phyloP scores from a whole-genome alignment of 2,329 filamentous ascomycete species.

The Cladorrhinum sp. region DNA sequence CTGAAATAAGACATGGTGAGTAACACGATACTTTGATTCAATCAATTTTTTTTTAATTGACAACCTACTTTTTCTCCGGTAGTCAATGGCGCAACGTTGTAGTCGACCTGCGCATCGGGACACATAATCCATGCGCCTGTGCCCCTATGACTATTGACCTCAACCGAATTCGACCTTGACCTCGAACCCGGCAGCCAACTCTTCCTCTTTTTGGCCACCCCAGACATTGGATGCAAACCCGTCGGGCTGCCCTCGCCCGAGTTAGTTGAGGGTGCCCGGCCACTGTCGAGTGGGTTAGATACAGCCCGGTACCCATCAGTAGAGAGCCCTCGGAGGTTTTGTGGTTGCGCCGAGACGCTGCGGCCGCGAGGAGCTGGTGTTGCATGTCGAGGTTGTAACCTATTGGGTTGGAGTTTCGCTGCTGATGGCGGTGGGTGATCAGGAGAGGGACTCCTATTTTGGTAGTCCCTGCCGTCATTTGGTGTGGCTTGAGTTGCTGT shows the following conservation, averaged over 20 bases:
- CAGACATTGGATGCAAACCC: constrained; percentile 35
- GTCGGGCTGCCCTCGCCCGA: constrained; percentile 42
- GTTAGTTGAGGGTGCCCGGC: constrained; percentile 34
- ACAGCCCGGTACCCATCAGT: constrained; percentile 33
- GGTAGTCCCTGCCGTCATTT: not conserved
- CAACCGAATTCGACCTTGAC: constrained; percentile 50
- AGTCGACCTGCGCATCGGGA: constrained; percentile 51
- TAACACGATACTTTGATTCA: constrained; percentile 12
- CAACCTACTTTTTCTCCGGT: constrained; percentile 52
- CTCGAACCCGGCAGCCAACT: constrained; percentile 51
- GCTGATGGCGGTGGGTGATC: constrained; percentile 6
- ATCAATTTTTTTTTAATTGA: not conserved
- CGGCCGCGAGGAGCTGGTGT: constrained; percentile 36
- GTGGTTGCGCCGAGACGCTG: constrained; percentile 48
- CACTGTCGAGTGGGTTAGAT: constrained; percentile 29
- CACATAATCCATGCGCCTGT: constrained; percentile 54
- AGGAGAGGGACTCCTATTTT: constrained; percentile 19
- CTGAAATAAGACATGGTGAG: constrained; percentile 34
- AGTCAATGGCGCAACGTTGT: constrained; percentile 51
- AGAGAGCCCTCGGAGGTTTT: constrained; percentile 30
- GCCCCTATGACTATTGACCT: constrained; percentile 27
- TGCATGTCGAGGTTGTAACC: constrained; percentile 15
- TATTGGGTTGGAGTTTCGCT: constrained; percentile 22
- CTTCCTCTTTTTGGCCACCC: constrained; percentile 39
- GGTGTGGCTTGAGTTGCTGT: constrained; percentile 18